These are phyloP conservation scores for Volvariella volvacea DNA, from an alignment of 1,284 basidiomycete species.

Conservation along the genomic window DNA sequence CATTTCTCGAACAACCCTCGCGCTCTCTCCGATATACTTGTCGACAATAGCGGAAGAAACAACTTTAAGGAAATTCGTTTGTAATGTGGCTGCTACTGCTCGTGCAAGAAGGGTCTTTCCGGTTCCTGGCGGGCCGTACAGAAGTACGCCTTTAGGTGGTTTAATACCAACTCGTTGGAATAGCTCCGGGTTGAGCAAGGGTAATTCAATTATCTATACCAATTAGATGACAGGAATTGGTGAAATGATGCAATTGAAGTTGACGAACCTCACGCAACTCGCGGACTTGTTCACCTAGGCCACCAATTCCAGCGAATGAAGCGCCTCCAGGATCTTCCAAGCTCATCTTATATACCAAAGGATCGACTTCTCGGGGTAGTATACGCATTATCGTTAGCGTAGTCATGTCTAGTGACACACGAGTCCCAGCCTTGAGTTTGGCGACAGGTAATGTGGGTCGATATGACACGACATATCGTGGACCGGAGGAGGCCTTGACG, in stretches of 20 bases:
- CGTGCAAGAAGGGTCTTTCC: slow-evolving; percentile 95
- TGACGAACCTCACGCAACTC: slow-evolving; percentile 86
- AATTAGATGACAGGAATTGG: not conserved
- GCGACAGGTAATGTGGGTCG: slow-evolving; percentile 86
- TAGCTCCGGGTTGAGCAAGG: slow-evolving; percentile 91
- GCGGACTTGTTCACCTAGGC: slow-evolving; percentile 92
- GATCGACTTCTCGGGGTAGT: slow-evolving; percentile 95
- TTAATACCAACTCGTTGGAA: slow-evolving; percentile 95
- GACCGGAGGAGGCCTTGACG: slow-evolving; percentile 97
- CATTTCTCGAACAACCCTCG: slow-evolving; percentile 94
- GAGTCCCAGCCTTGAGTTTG: slow-evolving; percentile 92
- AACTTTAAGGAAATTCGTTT: slow-evolving; percentile 98
- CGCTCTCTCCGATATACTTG: slow-evolving; percentile 99
- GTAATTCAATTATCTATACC: slow-evolving; percentile 87
- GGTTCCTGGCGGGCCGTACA: slow-evolving; percentile 92
- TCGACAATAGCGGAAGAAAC: slow-evolving; percentile 99
- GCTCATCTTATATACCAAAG: slow-evolving; percentile 99
- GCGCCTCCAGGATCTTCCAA: slow-evolving; percentile 96
- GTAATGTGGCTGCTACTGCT: slow-evolving; percentile 92
- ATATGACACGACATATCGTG: slow-evolving; percentile 98
- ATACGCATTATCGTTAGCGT: slow-evolving; percentile 99
- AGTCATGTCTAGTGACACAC: slow-evolving; percentile 99
- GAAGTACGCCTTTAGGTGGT: slow-evolving; percentile 89
- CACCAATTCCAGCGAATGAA: slow-evolving; percentile 96
- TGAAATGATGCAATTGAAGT: not conserved